Evolutionary conservation across 352 stramenopile genomes (phyloP).

Genomic region (Globisporangium ultimum): DNA sequence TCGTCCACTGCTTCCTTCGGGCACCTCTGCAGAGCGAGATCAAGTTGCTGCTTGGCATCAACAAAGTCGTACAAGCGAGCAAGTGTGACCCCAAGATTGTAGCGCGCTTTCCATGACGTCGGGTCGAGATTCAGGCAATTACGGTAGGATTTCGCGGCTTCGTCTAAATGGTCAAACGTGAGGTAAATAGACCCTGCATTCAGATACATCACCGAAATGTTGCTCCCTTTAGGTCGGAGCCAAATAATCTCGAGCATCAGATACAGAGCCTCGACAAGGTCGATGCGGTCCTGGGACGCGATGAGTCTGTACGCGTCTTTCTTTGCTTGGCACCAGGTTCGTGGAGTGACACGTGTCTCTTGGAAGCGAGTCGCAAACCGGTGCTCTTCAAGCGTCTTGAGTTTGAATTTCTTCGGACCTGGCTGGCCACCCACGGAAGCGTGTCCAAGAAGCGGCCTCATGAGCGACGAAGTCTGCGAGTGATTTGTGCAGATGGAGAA

Average conservation of each 20-base stretch:
- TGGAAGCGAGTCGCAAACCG: conserved; percentile 48
- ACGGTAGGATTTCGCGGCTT: conserved; percentile 48
- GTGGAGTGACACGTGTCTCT: conserved; percentile 34
- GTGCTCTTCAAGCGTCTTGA: conserved; percentile 60
- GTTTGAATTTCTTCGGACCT: conserved; percentile 15
- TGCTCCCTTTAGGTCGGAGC: conserved; percentile 26
- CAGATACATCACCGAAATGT: conserved; percentile 36
- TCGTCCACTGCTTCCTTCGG: conserved; percentile 16
- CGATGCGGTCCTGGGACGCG: conserved; percentile 22
- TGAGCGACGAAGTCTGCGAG: conserved; percentile 7
- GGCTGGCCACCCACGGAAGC: neutral
- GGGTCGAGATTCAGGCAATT: conserved; percentile 39
- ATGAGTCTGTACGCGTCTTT: conserved; percentile 28
- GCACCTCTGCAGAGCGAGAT: conserved; percentile 21
- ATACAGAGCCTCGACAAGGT: conserved; percentile 46
- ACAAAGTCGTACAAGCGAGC: conserved; percentile 46
- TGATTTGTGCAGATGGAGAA: conserved; percentile 17
- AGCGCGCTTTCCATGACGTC: conserved; percentile 37
- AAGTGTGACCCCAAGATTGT: conserved; percentile 46
- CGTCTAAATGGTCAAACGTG: conserved; percentile 39
- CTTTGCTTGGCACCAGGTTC: conserved; percentile 35
- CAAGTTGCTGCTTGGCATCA: conserved; percentile 42
- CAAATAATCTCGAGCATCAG: conserved; percentile 54
- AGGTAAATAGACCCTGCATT: conserved; percentile 59
- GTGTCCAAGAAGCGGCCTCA: neutral